Conservation (phyloP, 805 yeast species). For the Ogataea naganishii region DNA sequence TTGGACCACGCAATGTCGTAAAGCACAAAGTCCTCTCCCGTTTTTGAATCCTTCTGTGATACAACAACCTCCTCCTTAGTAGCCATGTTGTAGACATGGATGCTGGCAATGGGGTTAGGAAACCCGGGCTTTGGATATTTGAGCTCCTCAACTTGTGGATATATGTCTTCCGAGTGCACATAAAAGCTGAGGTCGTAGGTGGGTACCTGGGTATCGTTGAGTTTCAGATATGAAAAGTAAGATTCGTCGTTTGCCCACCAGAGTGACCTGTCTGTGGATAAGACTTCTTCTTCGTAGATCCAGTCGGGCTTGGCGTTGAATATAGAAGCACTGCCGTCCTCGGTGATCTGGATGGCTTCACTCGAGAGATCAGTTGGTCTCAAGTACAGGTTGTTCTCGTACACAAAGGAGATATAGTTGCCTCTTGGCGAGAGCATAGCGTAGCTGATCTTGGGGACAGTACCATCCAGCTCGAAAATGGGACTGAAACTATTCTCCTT, state of each 20-base stretch:
- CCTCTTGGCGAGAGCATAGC: slow-evolving; percentile 58
- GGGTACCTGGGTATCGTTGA: slow-evolving; percentile 54
- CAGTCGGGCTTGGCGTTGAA: slow-evolving; percentile 72
- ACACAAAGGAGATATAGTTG: slow-evolving; percentile 46
- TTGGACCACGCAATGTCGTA: slow-evolving; percentile 56
- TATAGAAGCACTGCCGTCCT: slow-evolving; percentile 43
- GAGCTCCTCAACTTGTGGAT: slow-evolving; percentile 37
- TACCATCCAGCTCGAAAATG: slow-evolving; percentile 11
- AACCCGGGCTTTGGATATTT: slow-evolving; percentile 74
- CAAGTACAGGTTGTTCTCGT: slow-evolving; percentile 45
- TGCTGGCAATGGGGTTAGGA: slow-evolving; percentile 44
- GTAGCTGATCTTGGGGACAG: slow-evolving; percentile 33
- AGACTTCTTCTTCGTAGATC: slow-evolving; percentile 80
- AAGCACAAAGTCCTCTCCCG: slow-evolving; percentile 41
- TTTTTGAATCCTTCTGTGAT: slow-evolving; percentile 19
- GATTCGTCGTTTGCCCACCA: slow-evolving; percentile 72
- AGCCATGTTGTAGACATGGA: slow-evolving; percentile 33
- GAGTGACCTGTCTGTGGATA: slow-evolving; percentile 45
- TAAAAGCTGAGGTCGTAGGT: slow-evolving; percentile 43
- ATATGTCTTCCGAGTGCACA: slow-evolving; percentile 30
- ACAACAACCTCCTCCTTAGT: slow-evolving; percentile 15
- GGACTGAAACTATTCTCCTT: slow-evolving; percentile 23
- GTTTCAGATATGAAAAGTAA: slow-evolving; percentile 42
- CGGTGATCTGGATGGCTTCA: slow-evolving; percentile 28
- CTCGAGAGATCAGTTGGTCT: slow-evolving; percentile 15